A percentile compares a stretch with the other conserved stretches of the same genome.
These are phyloP conservation scores for sunflower (Helianthus annuus) DNA, from an alignment of 129 eudicot species.

Conservation along the genomic window HanXRQr2.0-SUNRISE NC_035439.2:148259993-148260492, in stretches of 20 bases:
- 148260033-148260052: no score
- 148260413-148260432: no score
- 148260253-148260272: not conserved
- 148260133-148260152: not conserved
- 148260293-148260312: not conserved
- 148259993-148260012: no score
- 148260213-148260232: not conserved
- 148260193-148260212: not conserved
- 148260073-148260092: not conserved
- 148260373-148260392: not conserved
- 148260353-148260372: not conserved
- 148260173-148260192: not conserved
- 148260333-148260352: not conserved
- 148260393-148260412: not conserved
- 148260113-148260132: constrained; percentile 5
- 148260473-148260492: no score
- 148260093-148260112: not conserved
- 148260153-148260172: not conserved
- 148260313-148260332: not conserved
- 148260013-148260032: no score
- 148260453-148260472: no score
- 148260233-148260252: not conserved
- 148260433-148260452: no score
- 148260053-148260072: no score
- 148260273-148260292: not conserved